Base-by-base conservation (phyloP, 2,329 filamentous ascomycete species). In the Colletotrichum horii region DNA sequence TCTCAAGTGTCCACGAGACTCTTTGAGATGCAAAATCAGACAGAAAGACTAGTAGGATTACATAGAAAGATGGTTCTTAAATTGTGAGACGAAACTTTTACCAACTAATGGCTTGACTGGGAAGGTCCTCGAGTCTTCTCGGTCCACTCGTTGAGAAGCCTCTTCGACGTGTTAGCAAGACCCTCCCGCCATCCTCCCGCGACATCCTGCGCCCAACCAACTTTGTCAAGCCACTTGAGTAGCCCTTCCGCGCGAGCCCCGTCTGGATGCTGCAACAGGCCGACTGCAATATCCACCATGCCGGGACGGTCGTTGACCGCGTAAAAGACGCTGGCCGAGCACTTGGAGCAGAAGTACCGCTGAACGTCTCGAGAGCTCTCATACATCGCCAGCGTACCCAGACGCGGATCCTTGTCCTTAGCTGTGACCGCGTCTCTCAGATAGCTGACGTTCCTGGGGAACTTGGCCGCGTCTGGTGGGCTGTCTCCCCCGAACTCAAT, bases 251-350 rank as follows among this genome's bases (percentile, higher is more conserved):
- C 88, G 24, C 88, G 82, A 1, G 88, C 85, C 0, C 89, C 88
- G 43, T 86, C 84, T 0, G 83, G 82, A 0, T 85, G 80, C n/a
- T 86, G 80, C 3, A 91, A 68, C 6, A 90, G 72, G 0, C 88
- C 88, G 4, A 88, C 76, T 0, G 87, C 85, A 1, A 91, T 71
- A 60, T 89, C 86, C 1, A 89, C 80, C 9, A 87, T 75, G 1
- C 85, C 81, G 0, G 84, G 82, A 3, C 85, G 80, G 6, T 82
- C 79, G 19, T 87, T 84, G 0, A 79, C 79, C 0, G 85, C 83
- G 72, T 88, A 90, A 70, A 90, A 89, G 0, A 89, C 82, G 14
- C 78, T 80, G 0, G 88, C 88, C 0, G 87, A 88, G 80, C 89
- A 90, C 2, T 77, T 81, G 0, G 83, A 83, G 79, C 88, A 91